These are phyloP conservation scores for Phytophthora boehmeriae DNA, from an alignment of 352 stramenopile species.

Conservation along the genomic window DNA sequence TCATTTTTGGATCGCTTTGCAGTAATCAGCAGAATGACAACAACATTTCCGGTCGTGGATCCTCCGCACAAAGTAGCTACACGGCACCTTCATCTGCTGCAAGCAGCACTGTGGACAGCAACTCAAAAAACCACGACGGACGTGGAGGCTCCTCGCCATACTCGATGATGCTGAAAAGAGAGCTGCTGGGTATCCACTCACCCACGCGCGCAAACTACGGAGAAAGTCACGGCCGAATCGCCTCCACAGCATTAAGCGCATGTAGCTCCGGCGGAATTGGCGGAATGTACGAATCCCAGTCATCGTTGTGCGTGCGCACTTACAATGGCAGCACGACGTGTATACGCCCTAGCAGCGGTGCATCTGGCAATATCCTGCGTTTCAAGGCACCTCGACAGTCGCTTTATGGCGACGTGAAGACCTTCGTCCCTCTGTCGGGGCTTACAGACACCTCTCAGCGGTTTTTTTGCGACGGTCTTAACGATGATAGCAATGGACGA, in stretches of 20 bases:
- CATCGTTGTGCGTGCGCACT: constrained; percentile 28
- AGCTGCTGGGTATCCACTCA: constrained; percentile 71
- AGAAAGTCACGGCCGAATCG: constrained; percentile 13
- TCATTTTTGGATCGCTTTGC: not conserved
- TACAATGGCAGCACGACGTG: constrained; percentile 39
- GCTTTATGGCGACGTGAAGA: constrained; percentile 65
- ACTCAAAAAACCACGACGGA: constrained; percentile 23
- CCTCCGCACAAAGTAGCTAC: constrained; percentile 1
- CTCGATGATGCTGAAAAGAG: constrained; percentile 81
- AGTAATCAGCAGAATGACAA: constrained; percentile 34
- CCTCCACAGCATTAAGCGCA: constrained; percentile 18
- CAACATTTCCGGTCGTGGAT: constrained; percentile 1
- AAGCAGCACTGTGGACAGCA: constrained; percentile 13
- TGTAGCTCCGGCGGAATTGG: constrained; percentile 32
- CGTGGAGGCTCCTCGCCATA: constrained; percentile 45
- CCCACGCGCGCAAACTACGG: constrained; percentile 38
- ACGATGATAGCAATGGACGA: constrained; percentile 36
- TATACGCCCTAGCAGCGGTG: constrained; percentile 32
- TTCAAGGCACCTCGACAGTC: constrained; percentile 74
- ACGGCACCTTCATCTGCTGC: constrained; percentile 2
- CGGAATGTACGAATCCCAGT: constrained; percentile 32
- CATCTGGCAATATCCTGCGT: constrained; percentile 70
- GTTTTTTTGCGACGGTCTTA: constrained; percentile 17
- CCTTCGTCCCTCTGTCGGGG: constrained; percentile 50
- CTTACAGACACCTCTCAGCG: constrained; percentile 49